Evolutionary conservation across 2,329 filamentous ascomycete genomes (phyloP).

Genomic region (Aspergillus clavatus): DNA sequence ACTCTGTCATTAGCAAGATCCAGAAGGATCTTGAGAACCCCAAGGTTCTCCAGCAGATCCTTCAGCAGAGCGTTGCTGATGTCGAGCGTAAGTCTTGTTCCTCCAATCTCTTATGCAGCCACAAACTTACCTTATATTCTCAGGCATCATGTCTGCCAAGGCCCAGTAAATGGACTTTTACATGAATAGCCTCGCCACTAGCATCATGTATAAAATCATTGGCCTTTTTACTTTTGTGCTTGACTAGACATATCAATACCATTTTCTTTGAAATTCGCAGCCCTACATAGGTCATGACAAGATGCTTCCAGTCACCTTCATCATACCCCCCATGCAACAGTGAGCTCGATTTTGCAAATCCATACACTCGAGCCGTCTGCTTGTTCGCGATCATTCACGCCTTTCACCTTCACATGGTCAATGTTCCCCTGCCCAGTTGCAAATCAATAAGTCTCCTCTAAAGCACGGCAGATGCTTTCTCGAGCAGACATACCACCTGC

Average conservation of each 20-base stretch:
- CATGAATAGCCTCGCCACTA: conserved; percentile 28
- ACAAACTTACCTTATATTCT: conserved; percentile 13
- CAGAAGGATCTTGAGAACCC: conserved; percentile 98
- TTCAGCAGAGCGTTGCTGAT: conserved; percentile 92
- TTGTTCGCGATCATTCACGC: too few species aligned
- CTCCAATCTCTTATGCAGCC: neutral
- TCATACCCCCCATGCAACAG: too few species aligned
- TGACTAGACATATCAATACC: conserved; percentile 36
- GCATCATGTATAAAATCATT: conserved; percentile 40
- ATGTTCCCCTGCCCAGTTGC: too few species aligned
- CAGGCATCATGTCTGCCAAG: conserved; percentile 40
- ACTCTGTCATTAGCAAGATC: conserved; percentile 92
- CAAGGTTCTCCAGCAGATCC: conserved; percentile 93
- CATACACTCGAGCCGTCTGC: too few species aligned
- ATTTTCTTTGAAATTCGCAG: conserved; percentile 22
- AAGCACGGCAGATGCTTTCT: too few species aligned
- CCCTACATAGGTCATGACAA: too few species aligned
- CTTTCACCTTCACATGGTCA: too few species aligned
- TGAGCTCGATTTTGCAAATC: too few species aligned
- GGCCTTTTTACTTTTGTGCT: conserved; percentile 33
- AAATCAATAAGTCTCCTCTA: too few species aligned
- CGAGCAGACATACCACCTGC: too few species aligned
- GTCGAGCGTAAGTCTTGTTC: conserved; percentile 74
- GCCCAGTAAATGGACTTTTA: conserved; percentile 34
- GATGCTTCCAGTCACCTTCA: too few species aligned